Base-by-base conservation (phyloP, 306 rosid genomes). In the Malus sieversii region DNA sequence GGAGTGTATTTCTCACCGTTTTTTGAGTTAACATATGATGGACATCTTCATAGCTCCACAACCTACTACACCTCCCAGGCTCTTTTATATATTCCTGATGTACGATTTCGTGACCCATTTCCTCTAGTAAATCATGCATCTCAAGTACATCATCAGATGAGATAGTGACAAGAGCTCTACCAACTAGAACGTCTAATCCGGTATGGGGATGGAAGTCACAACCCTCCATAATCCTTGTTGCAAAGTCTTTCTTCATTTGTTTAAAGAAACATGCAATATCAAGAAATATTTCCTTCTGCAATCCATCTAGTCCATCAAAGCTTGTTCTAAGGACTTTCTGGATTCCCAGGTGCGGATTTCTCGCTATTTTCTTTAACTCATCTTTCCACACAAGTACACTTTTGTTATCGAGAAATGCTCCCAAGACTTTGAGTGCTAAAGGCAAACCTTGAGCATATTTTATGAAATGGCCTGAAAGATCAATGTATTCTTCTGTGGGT, bases 191-290 rank as follows among this genome's bases (percentile, higher is more conserved):
- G 3, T 72, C 74, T 48, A 83, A 68, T 58, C 78, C 87, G 68
- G 67, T 83, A 23, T 5, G 15, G 44, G 89, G 72, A 72, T 20
- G 16, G 53, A 75, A 63, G 8, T 82, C 87, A 10, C 78, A 65
- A 30, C 27, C 68, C 0, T 80, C 73, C 19, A 84, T 38, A 15
- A 82, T 69, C 22, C 76, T 45, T 32, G 22, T 69, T 2, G 79
- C 84, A 71, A 42, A 40, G 48, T 67, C 83, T 40, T 22, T 33
- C n/a, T 30, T 40, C 77, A 70, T 84, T 66, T 84, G 88, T 22
- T 68, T 82, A 59, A 86, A 88, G 83, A 86, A 88, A 73, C 87
- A 80, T 15, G 78, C 78, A 46, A 74, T 63, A 46, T 76, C 81
- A 11, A 85, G 68, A 67, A 85, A 73, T 6, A 85, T 59, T 11